A percentile compares a stretch with the other conserved stretches of the same genome.
These are phyloP conservation scores for Cryptococcus wingfieldii DNA, from an alignment of 1,284 basidiomycete species.

Conservation along the genomic window DNA sequence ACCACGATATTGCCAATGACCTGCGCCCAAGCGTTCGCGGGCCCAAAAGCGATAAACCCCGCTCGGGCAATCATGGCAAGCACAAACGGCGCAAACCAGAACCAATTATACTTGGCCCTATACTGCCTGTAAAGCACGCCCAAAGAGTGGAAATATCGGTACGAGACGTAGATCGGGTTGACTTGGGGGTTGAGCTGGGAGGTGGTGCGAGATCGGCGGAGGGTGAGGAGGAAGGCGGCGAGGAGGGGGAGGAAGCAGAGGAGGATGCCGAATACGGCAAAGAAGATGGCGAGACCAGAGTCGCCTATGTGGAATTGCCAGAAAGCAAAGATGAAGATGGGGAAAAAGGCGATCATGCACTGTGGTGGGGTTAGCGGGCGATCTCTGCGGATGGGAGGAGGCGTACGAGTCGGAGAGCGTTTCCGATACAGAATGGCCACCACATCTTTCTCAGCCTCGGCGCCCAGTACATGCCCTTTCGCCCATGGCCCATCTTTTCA, in stretches of 20 bases:
- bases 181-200: slow-evolving; percentile 29
- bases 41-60: slow-evolving; percentile 67
- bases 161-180: slow-evolving; percentile 45
- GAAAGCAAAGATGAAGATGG: slow-evolving; percentile 70
- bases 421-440: slow-evolving; percentile 49
- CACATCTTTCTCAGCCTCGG: slow-evolving; percentile 53
- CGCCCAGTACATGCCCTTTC: slow-evolving; percentile 36
- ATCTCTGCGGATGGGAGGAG: background rate
- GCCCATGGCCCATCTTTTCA: slow-evolving; percentile 35
- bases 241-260: slow-evolving; percentile 58
- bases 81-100: slow-evolving; percentile 49
- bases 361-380: slow-evolving; percentile 34
- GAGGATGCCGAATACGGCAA: slow-evolving; percentile 59
- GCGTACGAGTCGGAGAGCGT: slow-evolving; percentile 46
- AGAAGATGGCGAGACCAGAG: slow-evolving; percentile 71
- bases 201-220: slow-evolving; percentile 27
- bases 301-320: slow-evolving; percentile 84
- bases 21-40: slow-evolving; percentile 63
- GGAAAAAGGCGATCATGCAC: slow-evolving; percentile 62
- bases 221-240: slow-evolving; percentile 31
- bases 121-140: slow-evolving; percentile 49
- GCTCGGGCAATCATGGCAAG: slow-evolving; percentile 55
- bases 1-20: slow-evolving; percentile 65
- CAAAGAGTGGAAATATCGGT: slow-evolving; percentile 43
- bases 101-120: slow-evolving; percentile 49